Percentiles rank a stretch among this genome's conserved stretches.
Evolutionary conservation across 2,329 filamentous ascomycete species (phyloP).

Genomic region (Diaporthe ampelina): DNA sequence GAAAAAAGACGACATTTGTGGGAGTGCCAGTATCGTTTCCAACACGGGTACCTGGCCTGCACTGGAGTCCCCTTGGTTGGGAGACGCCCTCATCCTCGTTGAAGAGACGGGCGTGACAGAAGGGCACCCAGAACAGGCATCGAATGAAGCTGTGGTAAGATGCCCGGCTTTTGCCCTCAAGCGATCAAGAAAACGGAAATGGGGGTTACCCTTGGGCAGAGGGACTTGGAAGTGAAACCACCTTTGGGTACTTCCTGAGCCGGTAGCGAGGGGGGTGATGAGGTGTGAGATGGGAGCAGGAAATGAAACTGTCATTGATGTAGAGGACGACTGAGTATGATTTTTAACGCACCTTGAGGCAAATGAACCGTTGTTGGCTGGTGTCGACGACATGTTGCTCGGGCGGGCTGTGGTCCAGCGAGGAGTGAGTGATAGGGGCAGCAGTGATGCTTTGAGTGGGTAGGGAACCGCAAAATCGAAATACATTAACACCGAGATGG

Average conservation of each 20-base stretch:
- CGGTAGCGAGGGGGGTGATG: neutral
- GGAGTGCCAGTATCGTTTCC: neutral
- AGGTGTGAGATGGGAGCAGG: neutral
- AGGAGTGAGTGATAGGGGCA: neutral
- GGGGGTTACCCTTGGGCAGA: too few species aligned
- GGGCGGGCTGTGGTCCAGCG: too few species aligned
- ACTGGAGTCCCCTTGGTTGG: too few species aligned
- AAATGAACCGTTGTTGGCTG: neutral
- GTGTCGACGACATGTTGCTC: conserved; percentile 3
- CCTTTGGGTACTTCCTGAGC: neutral
- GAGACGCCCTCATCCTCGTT: too few species aligned
- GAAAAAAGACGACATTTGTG: too few species aligned
- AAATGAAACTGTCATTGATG: too few species aligned
- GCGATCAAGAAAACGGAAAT: too few species aligned
- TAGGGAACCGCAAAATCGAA: neutral
- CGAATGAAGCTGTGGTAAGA: too few species aligned
- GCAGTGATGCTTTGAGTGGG: neutral
- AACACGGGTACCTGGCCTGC: too few species aligned
- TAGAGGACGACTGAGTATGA: neutral
- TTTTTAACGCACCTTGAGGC: neutral
- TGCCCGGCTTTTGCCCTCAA: neutral
- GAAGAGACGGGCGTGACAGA: too few species aligned
- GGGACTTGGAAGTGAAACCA: neutral
- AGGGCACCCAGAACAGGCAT: too few species aligned
- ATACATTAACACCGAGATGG: neutral